A percentile compares a stretch with the other conserved stretches of the same genome.
These are phyloP conservation scores for Trichoderma asperellum DNA, from an alignment of 2,329 filamentous ascomycete genomes.

Conservation along the genomic window DNA sequence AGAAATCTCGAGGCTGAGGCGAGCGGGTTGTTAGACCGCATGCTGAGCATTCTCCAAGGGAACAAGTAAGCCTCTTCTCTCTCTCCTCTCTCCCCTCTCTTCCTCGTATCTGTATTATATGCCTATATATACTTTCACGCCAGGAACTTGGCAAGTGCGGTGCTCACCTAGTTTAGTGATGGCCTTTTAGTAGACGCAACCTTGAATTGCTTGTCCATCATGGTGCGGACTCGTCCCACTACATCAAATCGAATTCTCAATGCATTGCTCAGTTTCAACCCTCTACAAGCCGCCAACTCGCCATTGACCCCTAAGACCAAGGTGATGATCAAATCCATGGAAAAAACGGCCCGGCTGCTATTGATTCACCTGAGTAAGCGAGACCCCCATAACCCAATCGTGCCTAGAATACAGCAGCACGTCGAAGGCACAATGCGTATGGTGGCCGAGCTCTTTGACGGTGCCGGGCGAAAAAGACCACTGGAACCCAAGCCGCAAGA, in stretches of 20 bases:
- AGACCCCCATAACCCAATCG: conserved; percentile 77
- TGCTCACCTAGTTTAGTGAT: conserved; percentile 61
- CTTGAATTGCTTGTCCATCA: conserved; percentile 80
- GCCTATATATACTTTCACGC: not conserved
- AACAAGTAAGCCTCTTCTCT: conserved; percentile 63
- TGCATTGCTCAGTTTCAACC: conserved; percentile 88
- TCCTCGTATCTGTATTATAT: conserved; percentile 27
- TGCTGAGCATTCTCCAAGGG: conserved; percentile 84
- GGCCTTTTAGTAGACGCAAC: conserved; percentile 88
- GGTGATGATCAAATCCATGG: conserved; percentile 89
- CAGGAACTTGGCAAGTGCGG: not conserved
- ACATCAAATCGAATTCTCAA: conserved; percentile 85
- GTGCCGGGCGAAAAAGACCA: conserved; percentile 75
- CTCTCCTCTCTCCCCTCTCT: not conserved
- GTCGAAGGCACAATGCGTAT: conserved; percentile 80
- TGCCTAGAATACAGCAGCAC: conserved; percentile 81
- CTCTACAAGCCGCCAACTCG: conserved; percentile 75
- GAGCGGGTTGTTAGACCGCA: conserved; percentile 84
- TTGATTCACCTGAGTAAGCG: conserved; percentile 84
- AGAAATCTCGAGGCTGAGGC: conserved; percentile 90
- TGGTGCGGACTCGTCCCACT: conserved; percentile 80
- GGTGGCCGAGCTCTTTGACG: conserved; percentile 78
- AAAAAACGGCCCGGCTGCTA: conserved; percentile 85
- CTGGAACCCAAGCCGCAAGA: conserved; percentile 71
- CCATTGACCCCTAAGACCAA: conserved; percentile 78